phyloP scores from a whole-genome alignment of 495 filamentous ascomycete species.

The Symbiotaphrina buchneri region DNA sequence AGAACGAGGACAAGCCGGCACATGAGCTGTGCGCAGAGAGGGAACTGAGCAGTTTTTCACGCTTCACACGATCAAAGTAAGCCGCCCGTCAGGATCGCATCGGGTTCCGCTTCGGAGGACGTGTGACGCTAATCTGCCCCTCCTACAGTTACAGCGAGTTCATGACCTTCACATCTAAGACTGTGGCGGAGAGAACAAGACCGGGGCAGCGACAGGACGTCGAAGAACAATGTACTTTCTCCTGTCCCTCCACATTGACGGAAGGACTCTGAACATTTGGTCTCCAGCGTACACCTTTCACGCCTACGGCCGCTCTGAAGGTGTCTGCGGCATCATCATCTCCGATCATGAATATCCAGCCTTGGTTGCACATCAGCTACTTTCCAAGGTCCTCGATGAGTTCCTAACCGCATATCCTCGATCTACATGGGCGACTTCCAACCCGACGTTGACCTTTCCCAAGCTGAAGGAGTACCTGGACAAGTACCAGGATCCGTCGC shows the following conservation, averaged over 20 bases:
- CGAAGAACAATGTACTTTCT: constrained; percentile 50
- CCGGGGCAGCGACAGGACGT: constrained; percentile 83
- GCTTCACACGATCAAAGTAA: constrained; percentile 54
- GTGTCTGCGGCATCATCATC: constrained; percentile 73
- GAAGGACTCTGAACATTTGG: constrained; percentile 1
- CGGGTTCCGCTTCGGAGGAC: neutral
- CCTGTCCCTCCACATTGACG: neutral
- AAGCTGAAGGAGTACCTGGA: constrained; percentile 61
- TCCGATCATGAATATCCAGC: constrained; percentile 76
- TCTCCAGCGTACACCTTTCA: constrained; percentile 60
- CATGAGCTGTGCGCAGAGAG: constrained; percentile 61
- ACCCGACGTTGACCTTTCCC: constrained; percentile 33
- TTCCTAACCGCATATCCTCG: constrained; percentile 67
- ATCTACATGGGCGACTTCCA: constrained; percentile 32
- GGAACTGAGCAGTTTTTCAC: constrained; percentile 58
- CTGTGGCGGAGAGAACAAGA: constrained; percentile 56
- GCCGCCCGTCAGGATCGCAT: constrained; percentile 5
- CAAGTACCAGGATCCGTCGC: constrained; percentile 73
- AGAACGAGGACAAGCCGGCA: constrained; percentile 57
- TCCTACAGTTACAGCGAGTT: constrained; percentile 25
- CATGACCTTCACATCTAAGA: constrained; percentile 23
- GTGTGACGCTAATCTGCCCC: neutral
- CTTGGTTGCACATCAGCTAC: constrained; percentile 79
- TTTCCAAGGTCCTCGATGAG: constrained; percentile 83
- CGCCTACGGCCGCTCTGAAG: constrained; percentile 72